Percentiles rank a stretch among this genome's conserved stretches.
These are phyloP conservation scores for Phlebiopsis gigantea DNA, from an alignment of 768 basidiomycete genomes.

Conservation along the genomic window DNA sequence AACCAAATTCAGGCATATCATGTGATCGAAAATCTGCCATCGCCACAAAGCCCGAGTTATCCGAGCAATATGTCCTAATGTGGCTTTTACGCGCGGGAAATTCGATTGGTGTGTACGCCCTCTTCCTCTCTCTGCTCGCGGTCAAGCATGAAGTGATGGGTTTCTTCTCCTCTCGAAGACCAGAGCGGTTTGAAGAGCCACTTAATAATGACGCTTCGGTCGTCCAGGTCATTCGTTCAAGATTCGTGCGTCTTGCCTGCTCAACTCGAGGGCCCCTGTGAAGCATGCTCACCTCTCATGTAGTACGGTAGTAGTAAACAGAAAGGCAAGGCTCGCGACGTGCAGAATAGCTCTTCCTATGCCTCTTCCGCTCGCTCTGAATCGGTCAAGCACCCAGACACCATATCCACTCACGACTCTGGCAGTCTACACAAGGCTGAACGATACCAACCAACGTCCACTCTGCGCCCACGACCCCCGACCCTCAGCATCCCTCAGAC, in stretches of 20 bases:
- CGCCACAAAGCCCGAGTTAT: background rate
- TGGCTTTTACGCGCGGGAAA: background rate
- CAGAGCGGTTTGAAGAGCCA: slow-evolving; percentile 27
- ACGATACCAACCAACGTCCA: slow-evolving; percentile 12
- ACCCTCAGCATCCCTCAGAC: slow-evolving; percentile 7
- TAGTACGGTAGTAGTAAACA: slow-evolving; percentile 27
- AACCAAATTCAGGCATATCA: background rate
- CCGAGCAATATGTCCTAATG: background rate
- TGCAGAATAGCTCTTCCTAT: slow-evolving; percentile 7
- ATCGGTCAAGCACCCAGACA: slow-evolving; percentile 15
- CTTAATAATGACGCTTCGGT: slow-evolving; percentile 18
- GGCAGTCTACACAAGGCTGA: slow-evolving; percentile 18
- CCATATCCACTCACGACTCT: slow-evolving; percentile 16
- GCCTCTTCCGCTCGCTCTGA: slow-evolving; percentile 10
- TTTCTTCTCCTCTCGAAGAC: slow-evolving; percentile 35
- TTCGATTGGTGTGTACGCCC: background rate
- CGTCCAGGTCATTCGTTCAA: slow-evolving; percentile 31
- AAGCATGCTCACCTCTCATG: slow-evolving; percentile 6
- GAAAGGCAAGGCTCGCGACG: slow-evolving; percentile 27
- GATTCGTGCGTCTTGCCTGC: slow-evolving; percentile 29
- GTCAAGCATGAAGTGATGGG: slow-evolving; percentile 32
- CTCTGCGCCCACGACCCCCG: slow-evolving; percentile 14
- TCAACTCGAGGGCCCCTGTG: background rate
- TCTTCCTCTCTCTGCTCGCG: slow-evolving; percentile 3
- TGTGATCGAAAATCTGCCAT: too few relatives aligned